Evolutionary conservation across 306 rosid species (phyloP).

Genomic region (Urtica urens): DNA sequence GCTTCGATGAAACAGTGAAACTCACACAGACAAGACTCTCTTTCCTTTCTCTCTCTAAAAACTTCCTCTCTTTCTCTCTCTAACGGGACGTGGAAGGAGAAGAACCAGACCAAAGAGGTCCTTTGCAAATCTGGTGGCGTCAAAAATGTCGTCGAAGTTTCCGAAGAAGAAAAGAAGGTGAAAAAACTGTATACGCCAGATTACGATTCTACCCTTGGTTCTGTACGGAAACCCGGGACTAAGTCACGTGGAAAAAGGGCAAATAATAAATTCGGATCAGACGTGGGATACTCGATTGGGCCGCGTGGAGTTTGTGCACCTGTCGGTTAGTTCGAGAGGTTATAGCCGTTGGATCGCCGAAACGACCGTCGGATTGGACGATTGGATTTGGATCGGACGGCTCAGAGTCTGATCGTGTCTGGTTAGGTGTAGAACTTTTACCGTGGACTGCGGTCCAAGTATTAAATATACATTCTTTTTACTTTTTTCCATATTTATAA

Average conservation of each 20-base stretch:
- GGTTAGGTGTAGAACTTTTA: neutral
- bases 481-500: no score
- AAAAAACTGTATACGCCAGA: neutral
- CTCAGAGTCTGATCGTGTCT: neutral
- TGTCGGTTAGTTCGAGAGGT: neutral
- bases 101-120: slow-evolving; percentile 20
- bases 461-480: neutral
- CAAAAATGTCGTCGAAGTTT: slow-evolving; percentile 27
- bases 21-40: slow-evolving; percentile 27
- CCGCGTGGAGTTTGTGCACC: slow-evolving; percentile 13
- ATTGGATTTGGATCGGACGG: slow-evolving; percentile 1
- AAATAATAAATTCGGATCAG: neutral
- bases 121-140: slow-evolving; percentile 27
- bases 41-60: slow-evolving; percentile 6
- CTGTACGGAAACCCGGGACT: neutral
- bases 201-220: slow-evolving; percentile 18
- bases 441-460: slow-evolving; percentile 11
- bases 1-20: slow-evolving; percentile 34
- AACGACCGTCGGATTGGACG: neutral
- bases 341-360: neutral
- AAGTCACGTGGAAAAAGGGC: slow-evolving; percentile 22
- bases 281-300: neutral
- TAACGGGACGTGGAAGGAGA: slow-evolving; percentile 13
- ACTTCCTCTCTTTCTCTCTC: slow-evolving; percentile 13
- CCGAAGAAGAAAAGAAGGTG: neutral